phyloP scores from a whole-genome alignment of 2,329 filamentous ascomycete species.

The Talaromyces islandicus region DNA sequence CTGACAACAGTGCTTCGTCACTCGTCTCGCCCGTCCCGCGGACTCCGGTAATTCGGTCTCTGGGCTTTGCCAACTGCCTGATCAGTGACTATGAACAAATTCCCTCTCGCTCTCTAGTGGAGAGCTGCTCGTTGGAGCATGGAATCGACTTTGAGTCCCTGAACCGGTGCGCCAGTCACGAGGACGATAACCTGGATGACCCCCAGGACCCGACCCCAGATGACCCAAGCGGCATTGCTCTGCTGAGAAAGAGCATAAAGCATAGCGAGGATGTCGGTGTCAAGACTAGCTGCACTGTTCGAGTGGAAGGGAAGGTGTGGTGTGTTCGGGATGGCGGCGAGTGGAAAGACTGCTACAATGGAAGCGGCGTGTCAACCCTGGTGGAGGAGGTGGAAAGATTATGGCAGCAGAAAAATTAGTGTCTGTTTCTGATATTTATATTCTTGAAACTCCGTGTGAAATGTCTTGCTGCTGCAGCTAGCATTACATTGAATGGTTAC shows the following conservation, averaged over 20 bases:
- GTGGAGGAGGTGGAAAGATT: constrained; percentile 71
- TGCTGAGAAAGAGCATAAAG: constrained; percentile 41
- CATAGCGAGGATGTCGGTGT: constrained; percentile 57
- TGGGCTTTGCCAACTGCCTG: constrained; percentile 92
- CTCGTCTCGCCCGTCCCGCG: constrained; percentile 51
- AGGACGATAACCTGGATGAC: constrained; percentile 57
- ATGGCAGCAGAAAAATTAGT: constrained; percentile 39
- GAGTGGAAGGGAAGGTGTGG: constrained; percentile 71
- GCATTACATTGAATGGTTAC: neutral
- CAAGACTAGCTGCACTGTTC: constrained; percentile 69
- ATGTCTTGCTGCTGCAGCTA: neutral
- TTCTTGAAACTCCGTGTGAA: neutral
- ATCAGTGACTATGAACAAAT: constrained; percentile 70
- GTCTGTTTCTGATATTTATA: neutral
- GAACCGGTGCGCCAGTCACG: constrained; percentile 73
- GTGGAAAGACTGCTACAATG: constrained; percentile 73
- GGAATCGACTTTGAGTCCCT: constrained; percentile 76
- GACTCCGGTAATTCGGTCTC: constrained; percentile 66
- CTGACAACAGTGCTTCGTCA: constrained; percentile 15
- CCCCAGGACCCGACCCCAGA: constrained; percentile 52
- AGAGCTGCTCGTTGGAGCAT: constrained; percentile 86
- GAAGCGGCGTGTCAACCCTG: constrained; percentile 52
- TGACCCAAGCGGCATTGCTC: constrained; percentile 47
- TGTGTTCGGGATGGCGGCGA: constrained; percentile 74
- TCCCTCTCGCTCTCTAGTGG: constrained; percentile 68